Base-by-base conservation (phyloP, 2,329 filamentous ascomycete species). In the Bipolaris cookei region DNA sequence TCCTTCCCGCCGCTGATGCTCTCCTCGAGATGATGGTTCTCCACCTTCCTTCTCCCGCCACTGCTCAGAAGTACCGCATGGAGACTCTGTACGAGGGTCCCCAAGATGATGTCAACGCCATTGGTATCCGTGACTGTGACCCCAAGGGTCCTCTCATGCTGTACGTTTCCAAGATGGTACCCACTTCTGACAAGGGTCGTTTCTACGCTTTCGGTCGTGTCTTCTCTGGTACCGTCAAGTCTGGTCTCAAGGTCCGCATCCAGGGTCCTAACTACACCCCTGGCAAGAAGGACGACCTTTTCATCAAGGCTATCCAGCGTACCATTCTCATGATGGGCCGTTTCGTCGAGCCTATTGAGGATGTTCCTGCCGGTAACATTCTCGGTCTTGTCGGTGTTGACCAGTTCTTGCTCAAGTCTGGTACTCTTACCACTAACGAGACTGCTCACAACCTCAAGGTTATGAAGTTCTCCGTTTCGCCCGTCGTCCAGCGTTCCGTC, bases 201-300 rank as follows among this genome's bases (percentile, higher is more conserved):
- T 99, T 99, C 92, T 99, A 97, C 85, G 95, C 95, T 81, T 99
- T 99, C 85, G 95, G 95, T 84, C 95, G 95, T 96, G 95, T 99
- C 84, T 99, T 98, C 88, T 86, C 95, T 73, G 95, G 95, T 90
- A 98, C 93, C 79, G 95, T 97, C 85, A 86, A 86, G 77, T 98
- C 95, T 71, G 95, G 95, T 85, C 86, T 98, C 76, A 98, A 98
- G 90, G 95, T 99, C 88, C 95, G 95, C 82, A 99, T 99, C 81
- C 95, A 99, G 87, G 95, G 95, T 70, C 95, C 95, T 80, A 98
- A 98, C 90, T 99, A 98, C 88, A 84, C 84, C 72, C 95, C 95
- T 72, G 95, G 95, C 79, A 95, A 93, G 88, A 99, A 98, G 90
- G 93, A 97, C 61, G 95, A 99, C 80, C 85, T 99, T 73, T 97